A percentile compares a stretch with the other conserved stretches of the same genome.
Conservation (phyloP, 2,329 filamentous ascomycete species). For the Pseudogymnoascus sp. region DNA sequence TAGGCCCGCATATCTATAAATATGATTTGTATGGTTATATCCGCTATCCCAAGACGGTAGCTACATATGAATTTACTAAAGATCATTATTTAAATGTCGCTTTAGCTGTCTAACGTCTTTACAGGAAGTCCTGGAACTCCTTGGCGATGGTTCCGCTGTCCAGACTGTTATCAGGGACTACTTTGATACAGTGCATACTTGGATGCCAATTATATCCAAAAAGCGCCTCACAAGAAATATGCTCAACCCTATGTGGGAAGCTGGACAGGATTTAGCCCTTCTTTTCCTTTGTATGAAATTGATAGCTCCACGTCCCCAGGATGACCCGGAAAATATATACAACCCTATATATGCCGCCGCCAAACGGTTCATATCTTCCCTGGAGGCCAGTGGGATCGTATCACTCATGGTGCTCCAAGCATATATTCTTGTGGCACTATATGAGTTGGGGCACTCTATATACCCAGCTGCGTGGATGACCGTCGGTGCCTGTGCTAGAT, state of each 20-base stretch:
- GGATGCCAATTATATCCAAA: slow-evolving; percentile 40
- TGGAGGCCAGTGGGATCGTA: slow-evolving; percentile 35
- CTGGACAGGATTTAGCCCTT: slow-evolving; percentile 37
- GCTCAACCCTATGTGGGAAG: slow-evolving; percentile 34
- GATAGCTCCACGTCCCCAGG: slow-evolving; percentile 29
- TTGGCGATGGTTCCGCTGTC: slow-evolving; percentile 32
- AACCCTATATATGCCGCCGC: slow-evolving; percentile 34
- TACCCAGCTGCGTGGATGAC: slow-evolving; percentile 43
- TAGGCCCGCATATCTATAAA: background rate
- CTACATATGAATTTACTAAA: background rate
- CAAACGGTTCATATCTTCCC: slow-evolving; percentile 33
- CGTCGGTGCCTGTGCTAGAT: slow-evolving; percentile 36
- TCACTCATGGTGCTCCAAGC: slow-evolving; percentile 38
- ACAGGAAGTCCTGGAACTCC: slow-evolving; percentile 32
- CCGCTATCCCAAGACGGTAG: background rate
- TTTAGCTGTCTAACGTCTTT: background rate
- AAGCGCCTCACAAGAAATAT: slow-evolving; percentile 34
- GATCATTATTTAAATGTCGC: background rate
- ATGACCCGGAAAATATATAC: slow-evolving; percentile 29
- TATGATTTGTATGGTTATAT: background rate
- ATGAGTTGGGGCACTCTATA: slow-evolving; percentile 40
- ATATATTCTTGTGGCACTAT: slow-evolving; percentile 37
- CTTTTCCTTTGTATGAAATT: slow-evolving; percentile 43
- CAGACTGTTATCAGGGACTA: slow-evolving; percentile 33
- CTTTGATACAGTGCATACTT: slow-evolving; percentile 37